phyloP scores from a whole-genome alignment of 2,329 filamentous ascomycete species.

The Phyllosticta citriasiana region DNA sequence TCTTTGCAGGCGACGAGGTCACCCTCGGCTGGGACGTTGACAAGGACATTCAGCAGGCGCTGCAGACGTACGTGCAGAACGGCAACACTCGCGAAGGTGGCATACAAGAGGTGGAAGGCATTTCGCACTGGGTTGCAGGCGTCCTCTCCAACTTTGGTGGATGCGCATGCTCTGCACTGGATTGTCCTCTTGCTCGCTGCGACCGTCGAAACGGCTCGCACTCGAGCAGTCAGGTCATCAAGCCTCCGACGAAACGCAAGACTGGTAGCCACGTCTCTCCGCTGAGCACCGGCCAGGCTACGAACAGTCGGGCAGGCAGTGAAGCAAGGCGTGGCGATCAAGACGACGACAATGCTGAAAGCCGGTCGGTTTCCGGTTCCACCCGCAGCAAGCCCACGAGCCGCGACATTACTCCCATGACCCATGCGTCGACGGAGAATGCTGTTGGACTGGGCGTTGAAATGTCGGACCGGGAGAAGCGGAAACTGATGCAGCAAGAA shows the following conservation, averaged over 20 bases:
- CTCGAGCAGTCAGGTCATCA: constrained; percentile 28
- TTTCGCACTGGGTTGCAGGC: constrained; percentile 55
- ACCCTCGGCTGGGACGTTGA: constrained; percentile 49
- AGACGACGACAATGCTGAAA: constrained; percentile 48
- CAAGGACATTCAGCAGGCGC: constrained; percentile 41
- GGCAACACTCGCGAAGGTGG: constrained; percentile 48
- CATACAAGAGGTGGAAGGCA: constrained; percentile 51
- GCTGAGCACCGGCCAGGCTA: constrained; percentile 40
- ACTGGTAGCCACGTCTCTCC: constrained; percentile 40
- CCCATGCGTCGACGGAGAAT: constrained; percentile 40
- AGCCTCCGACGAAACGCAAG: constrained; percentile 39
- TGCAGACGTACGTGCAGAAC: constrained; percentile 52
- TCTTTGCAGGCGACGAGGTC: constrained; percentile 64
- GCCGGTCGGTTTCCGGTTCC: constrained; percentile 45
- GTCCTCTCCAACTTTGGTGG: constrained; percentile 71
- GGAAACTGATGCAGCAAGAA: constrained; percentile 53
- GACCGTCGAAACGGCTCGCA: constrained; percentile 21
- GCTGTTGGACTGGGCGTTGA: constrained; percentile 35
- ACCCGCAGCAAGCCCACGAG: constrained; percentile 46
- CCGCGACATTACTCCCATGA: constrained; percentile 51
- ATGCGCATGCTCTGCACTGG: constrained; percentile 51
- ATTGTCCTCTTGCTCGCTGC: constrained; percentile 27
- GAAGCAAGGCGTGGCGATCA: constrained; percentile 40
- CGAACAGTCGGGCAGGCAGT: constrained; percentile 51
- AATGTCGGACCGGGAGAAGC: constrained; percentile 51